Conservation (phyloP, 768 basidiomycete species). For the Trametes coccinea region DNA sequence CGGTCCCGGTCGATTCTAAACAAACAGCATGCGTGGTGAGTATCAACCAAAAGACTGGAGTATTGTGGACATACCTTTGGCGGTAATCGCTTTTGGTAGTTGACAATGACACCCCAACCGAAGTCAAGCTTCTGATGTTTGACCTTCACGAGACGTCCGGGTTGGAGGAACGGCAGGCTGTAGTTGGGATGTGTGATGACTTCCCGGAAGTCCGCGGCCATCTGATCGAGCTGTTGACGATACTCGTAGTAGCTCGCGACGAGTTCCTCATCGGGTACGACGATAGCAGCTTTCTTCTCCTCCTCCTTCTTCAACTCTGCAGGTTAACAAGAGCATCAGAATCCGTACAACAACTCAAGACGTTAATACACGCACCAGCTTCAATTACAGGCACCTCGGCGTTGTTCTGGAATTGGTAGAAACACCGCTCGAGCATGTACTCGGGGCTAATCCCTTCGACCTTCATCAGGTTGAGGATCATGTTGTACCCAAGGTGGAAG, state of each 20-base stretch:
- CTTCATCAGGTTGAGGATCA: conserved; percentile 97
- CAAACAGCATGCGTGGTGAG: background rate
- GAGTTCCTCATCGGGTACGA: conserved; percentile 80
- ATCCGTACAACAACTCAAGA: background rate
- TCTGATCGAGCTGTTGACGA: conserved; percentile 90
- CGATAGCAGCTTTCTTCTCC: conserved; percentile 56
- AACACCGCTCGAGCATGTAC: conserved; percentile 96
- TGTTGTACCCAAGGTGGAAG: conserved; percentile 98
- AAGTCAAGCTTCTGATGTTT: conserved; percentile 87
- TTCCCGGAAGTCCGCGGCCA: conserved; percentile 83
- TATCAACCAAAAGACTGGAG: background rate
- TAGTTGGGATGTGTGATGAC: conserved; percentile 96
- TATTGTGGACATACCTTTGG: conserved; percentile 57
- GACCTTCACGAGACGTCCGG: conserved; percentile 90
- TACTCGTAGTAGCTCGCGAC: conserved; percentile 91
- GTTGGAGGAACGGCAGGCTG: conserved; percentile 89
- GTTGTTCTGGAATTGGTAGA: conserved; percentile 97
- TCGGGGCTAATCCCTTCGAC: conserved; percentile 98
- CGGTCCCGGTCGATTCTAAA: conserved; percentile 65
- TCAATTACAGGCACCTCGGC: conserved; percentile 85
- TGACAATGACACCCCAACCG: conserved; percentile 95
- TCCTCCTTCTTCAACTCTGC: conserved; percentile 79
- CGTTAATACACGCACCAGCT: conserved; percentile 56
- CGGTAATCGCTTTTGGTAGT: conserved; percentile 85
- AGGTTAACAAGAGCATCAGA: background rate